Conservation (phyloP, 1,284 basidiomycete species). For the Xanthoconium separans region DNA sequence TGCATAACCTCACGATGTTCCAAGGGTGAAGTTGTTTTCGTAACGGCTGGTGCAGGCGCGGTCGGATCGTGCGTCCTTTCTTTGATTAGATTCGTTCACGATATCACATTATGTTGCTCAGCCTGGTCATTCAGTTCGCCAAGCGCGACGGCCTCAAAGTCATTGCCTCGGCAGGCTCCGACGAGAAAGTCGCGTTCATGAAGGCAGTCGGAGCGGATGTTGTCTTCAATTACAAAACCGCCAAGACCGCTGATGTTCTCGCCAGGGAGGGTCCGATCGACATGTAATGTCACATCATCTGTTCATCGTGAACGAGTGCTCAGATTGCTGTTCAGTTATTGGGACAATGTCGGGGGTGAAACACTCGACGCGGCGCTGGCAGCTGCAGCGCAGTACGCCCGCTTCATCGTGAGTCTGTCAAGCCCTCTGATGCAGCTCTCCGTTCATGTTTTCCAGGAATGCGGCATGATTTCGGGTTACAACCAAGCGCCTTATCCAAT, state of each 20-base stretch:
- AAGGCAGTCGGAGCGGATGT: conserved; percentile 24
- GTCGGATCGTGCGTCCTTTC: conserved; percentile 12
- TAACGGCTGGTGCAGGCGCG: conserved; percentile 5
- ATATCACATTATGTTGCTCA: not conserved
- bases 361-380: conserved; percentile 5
- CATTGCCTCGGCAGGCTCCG: conserved; percentile 6
- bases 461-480: conserved; percentile 2
- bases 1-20: not conserved
- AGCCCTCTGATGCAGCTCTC: not conserved
- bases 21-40: conserved; percentile 10
- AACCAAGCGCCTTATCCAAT: not conserved
- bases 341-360: conserved; percentile 7
- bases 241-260: conserved; percentile 7
- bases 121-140: conserved; percentile 7
- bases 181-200: conserved; percentile 36
- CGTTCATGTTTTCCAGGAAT: not conserved
- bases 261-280: conserved; percentile 5
- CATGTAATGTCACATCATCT: not conserved
- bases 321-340: not conserved
- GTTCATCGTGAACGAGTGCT: not conserved
- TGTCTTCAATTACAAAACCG: conserved; percentile 7
- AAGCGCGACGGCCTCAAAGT: conserved; percentile 11
- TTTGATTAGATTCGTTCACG: conserved; percentile 5
- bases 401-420: conserved; percentile 6
- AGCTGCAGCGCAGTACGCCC: conserved; percentile 2